Evolutionary conservation across 306 rosid genomes (phyloP).

Genomic region (Rubus idaeus): DNA sequence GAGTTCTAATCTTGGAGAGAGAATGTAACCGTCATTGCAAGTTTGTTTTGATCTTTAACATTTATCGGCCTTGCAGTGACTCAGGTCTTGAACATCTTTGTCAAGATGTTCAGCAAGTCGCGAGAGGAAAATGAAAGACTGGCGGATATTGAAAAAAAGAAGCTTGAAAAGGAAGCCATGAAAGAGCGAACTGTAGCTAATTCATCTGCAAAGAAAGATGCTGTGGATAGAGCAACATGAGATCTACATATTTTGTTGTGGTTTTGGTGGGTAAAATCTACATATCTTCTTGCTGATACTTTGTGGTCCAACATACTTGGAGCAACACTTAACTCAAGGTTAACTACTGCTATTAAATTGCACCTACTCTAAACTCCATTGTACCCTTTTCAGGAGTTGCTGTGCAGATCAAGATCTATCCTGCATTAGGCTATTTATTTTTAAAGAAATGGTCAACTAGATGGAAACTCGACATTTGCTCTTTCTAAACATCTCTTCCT

Average conservation of each 20-base stretch:
- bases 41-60: not conserved
- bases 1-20: not conserved
- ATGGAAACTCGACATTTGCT: slow-evolving; percentile 1
- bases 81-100: slow-evolving; percentile 75
- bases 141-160: slow-evolving; percentile 91
- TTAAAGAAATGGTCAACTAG: not conserved
- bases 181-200: slow-evolving; percentile 64
- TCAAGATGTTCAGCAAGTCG: slow-evolving; percentile 87
- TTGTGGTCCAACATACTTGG: not conserved
- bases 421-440: not conserved
- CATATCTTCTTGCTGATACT: not conserved
- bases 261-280: not conserved
- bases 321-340: not conserved
- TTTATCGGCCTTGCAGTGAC: slow-evolving; percentile 67
- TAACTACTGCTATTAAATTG: not conserved
- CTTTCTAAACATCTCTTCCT: not conserved
- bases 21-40: not conserved
- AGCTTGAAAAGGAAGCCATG: slow-evolving; percentile 85
- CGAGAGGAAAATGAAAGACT: slow-evolving; percentile 83
- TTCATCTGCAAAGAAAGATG: slow-evolving; percentile 41
- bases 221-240: slow-evolving; percentile 27
- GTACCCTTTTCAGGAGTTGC: not conserved
- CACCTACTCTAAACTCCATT: not conserved
- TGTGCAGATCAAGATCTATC: not conserved
- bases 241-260: not conserved